phyloP scores from a whole-genome alignment of 805 yeast genomes.

The Candida nemodendra region DNA sequence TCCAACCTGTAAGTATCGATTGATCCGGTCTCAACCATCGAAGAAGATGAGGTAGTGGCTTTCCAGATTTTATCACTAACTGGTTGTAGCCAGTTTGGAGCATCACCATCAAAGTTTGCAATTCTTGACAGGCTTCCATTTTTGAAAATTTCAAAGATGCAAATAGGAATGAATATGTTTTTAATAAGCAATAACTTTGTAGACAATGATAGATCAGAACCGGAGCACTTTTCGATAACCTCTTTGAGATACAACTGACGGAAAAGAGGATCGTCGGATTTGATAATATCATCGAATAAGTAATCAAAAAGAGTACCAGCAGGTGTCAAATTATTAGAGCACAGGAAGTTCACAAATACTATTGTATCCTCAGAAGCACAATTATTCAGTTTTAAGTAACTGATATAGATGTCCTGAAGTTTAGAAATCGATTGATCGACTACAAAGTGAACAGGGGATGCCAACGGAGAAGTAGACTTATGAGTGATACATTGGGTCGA shows the following conservation, averaged over 20 bases:
- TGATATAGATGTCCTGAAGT: constrained; percentile 51
- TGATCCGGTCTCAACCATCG: constrained; percentile 59
- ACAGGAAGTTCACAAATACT: constrained; percentile 42
- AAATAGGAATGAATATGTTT: constrained; percentile 61
- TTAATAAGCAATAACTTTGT: constrained; percentile 64
- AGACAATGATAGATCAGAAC: constrained; percentile 42
- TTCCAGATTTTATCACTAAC: constrained; percentile 75
- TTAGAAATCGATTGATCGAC: constrained; percentile 66
- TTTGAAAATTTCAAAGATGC: constrained; percentile 58
- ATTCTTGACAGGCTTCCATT: constrained; percentile 35
- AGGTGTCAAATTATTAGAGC: constrained; percentile 45
- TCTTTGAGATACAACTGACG: constrained; percentile 52
- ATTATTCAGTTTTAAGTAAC: constrained; percentile 16
- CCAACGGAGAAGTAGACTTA: constrained; percentile 42
- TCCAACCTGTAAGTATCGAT: constrained; percentile 76
- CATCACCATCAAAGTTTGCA: constrained; percentile 15
- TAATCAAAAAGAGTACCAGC: constrained; percentile 53
- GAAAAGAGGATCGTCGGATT: constrained; percentile 42
- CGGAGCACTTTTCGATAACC: constrained; percentile 49
- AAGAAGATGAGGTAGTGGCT: constrained; percentile 50
- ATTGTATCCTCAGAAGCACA: constrained; percentile 34
- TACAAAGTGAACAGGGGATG: constrained; percentile 66
- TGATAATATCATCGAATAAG: constrained; percentile 55
- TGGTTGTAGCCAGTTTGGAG: constrained; percentile 61
- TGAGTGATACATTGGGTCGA: constrained; percentile 44